These are phyloP conservation scores for Mucor circinelloides DNA, from an alignment of 371 early-diverging fungal species.

Conservation along the genomic window DNA sequence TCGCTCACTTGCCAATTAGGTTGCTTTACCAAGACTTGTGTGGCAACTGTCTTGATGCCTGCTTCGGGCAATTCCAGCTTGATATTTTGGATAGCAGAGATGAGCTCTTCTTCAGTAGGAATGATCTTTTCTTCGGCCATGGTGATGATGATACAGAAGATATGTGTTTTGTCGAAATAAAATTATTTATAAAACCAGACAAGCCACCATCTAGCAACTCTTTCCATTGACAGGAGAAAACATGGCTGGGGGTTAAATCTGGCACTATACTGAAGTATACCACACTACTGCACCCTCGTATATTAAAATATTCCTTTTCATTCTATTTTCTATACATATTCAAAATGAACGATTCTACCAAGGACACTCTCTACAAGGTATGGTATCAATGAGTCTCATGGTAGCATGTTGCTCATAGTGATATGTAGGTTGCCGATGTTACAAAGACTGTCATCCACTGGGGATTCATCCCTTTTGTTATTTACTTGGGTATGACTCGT, in stretches of 20 bases:
- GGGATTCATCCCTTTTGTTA: constrained; percentile 71
- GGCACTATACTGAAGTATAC: background rate
- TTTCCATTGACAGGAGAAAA: background rate
- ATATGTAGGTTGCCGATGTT: constrained; percentile 50
- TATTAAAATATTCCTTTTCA: constrained; percentile 8
- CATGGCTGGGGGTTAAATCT: background rate
- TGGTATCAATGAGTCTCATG: background rate
- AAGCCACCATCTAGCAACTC: constrained; percentile 9
- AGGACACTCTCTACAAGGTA: constrained; percentile 55
- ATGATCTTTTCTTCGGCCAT: constrained; percentile 40
- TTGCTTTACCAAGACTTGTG: constrained; percentile 42
- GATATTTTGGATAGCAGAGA: constrained; percentile 46
- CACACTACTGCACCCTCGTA: background rate
- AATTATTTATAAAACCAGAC: constrained; percentile 1
- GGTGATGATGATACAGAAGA: background rate
- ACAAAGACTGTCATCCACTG: constrained; percentile 67
- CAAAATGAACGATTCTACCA: constrained; percentile 56
- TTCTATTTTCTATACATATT: constrained; percentile 4
- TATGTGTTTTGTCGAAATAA: background rate
- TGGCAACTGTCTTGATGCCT: constrained; percentile 62
- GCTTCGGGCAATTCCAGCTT: constrained; percentile 56
- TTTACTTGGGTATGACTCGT: constrained; percentile 66
- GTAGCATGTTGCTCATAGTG: background rate
- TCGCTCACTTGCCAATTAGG: constrained; percentile 67
- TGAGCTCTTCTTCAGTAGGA: constrained; percentile 43